These are phyloP conservation scores for Lentinus brumalis DNA, from an alignment of 768 basidiomycete genomes.

Conservation along the genomic window DNA sequence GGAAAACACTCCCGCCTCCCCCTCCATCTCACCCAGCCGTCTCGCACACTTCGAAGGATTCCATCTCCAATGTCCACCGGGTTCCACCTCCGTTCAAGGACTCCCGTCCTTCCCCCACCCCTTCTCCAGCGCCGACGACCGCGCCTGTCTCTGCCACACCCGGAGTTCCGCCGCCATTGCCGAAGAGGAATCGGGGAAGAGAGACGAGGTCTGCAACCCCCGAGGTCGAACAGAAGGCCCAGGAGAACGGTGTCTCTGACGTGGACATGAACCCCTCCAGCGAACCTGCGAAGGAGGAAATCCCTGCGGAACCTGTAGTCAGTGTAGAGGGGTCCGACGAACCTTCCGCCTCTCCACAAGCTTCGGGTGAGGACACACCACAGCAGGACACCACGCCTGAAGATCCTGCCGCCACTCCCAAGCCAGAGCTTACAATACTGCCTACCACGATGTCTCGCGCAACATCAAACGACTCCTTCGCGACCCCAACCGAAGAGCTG, in stretches of 20 bases:
- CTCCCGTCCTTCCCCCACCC: constrained; percentile 39
- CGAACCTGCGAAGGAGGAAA: background rate
- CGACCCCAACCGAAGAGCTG: constrained; percentile 28
- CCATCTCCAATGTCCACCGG: constrained; percentile 1
- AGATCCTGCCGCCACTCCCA: background rate
- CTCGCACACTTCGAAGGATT: constrained; percentile 10
- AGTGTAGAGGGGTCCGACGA: background rate
- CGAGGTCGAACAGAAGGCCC: background rate
- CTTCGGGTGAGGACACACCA: background rate
- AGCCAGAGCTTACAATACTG: background rate
- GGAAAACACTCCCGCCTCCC: constrained; percentile 14
- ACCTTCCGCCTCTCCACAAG: background rate
- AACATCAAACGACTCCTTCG: constrained; percentile 25
- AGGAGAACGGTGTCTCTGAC: background rate
- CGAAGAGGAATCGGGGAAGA: constrained; percentile 22
- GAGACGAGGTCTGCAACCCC: constrained; percentile 3
- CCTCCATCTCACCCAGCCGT: constrained; percentile 23
- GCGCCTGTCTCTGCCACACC: constrained; percentile 25
- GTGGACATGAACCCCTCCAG: background rate
- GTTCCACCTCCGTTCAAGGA: constrained; percentile 4
- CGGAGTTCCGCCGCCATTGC: constrained; percentile 32
- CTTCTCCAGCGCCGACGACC: constrained; percentile 44
- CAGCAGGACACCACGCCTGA: background rate
- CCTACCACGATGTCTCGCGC: constrained; percentile 12
- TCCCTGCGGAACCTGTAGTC: background rate